phyloP scores from a whole-genome alignment of 352 stramenopile genomes.

The Phytophthora sansomeana region DNA sequence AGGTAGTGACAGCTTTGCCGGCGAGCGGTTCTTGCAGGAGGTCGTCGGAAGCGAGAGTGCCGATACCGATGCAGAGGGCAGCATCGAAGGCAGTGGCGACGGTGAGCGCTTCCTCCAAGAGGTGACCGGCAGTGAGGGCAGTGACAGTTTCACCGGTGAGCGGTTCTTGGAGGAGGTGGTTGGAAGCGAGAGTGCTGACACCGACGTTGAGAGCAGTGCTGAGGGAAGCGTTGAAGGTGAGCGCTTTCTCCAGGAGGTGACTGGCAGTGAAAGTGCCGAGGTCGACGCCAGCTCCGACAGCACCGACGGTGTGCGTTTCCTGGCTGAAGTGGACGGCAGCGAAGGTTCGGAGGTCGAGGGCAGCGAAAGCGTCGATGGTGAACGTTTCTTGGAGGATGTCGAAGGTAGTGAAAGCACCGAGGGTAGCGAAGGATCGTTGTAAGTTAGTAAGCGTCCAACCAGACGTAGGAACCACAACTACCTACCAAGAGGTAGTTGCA shows the following conservation, averaged over 20 bases:
- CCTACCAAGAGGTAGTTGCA: neutral
- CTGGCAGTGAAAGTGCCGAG: neutral
- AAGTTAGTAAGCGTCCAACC: neutral
- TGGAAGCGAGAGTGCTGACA: neutral
- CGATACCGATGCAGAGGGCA: neutral
- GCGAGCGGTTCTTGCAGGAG: neutral
- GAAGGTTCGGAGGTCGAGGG: neutral
- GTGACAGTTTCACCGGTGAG: neutral
- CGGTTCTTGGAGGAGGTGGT: neutral
- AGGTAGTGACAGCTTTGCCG: neutral
- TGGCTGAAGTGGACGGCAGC: conserved; percentile 4
- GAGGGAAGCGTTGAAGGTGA: neutral
- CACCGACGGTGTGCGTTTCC: conserved; percentile 1
- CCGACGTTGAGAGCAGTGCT: neutral
- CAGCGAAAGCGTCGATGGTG: neutral
- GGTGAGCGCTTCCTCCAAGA: neutral
- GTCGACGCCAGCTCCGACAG: conserved; percentile 1
- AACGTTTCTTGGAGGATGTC: neutral
- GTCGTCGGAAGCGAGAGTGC: neutral
- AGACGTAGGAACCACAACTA: neutral
- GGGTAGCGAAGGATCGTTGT: conserved; percentile 16
- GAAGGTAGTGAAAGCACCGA: neutral
- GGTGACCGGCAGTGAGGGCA: neutral
- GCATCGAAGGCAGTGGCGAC: neutral
- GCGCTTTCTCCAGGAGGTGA: neutral